These are phyloP conservation scores for Sporothrix euskadiensis DNA, from an alignment of 2,329 filamentous ascomycete species.

Conservation along the genomic window DNA sequence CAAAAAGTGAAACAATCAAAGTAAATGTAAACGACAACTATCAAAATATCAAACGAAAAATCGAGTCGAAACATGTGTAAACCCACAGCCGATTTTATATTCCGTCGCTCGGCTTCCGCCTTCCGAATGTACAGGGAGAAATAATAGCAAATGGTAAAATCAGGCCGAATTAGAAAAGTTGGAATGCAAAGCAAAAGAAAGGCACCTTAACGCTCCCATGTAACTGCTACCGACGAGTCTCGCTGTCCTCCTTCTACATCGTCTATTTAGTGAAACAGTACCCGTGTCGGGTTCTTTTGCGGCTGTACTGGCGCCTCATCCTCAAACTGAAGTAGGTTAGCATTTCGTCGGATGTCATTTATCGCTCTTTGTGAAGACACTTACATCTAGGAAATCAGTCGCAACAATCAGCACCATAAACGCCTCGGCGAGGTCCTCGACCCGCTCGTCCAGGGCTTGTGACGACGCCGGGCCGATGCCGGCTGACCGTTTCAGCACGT, in stretches of 20 bases:
- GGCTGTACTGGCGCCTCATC: slow-evolving; percentile 42
- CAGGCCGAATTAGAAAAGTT: background rate
- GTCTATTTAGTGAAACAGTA: slow-evolving; percentile 45
- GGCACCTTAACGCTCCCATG: slow-evolving; percentile 13
- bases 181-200: slow-evolving; percentile 9
- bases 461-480: slow-evolving; percentile 55
- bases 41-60: background rate
- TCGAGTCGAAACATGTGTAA: background rate
- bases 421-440: slow-evolving; percentile 79
- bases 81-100: slow-evolving; percentile 3
- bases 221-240: background rate
- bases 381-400: slow-evolving; percentile 83
- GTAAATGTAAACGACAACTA: background rate
- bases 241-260: background rate
- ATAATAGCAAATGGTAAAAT: background rate
- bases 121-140: slow-evolving; percentile 8
- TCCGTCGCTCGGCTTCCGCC: background rate
- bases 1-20: background rate
- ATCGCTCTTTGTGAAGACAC: slow-evolving; percentile 36
- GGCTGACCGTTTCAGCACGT: slow-evolving; percentile 85
- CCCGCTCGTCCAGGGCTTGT: slow-evolving; percentile 55
- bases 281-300: slow-evolving; percentile 38
- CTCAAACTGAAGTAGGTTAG: slow-evolving; percentile 41
- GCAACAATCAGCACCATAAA: slow-evolving; percentile 80
- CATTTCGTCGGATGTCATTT: background rate